Conservation (phyloP, 148 eudicot genomes). For the Camellia sinensis region DNA sequence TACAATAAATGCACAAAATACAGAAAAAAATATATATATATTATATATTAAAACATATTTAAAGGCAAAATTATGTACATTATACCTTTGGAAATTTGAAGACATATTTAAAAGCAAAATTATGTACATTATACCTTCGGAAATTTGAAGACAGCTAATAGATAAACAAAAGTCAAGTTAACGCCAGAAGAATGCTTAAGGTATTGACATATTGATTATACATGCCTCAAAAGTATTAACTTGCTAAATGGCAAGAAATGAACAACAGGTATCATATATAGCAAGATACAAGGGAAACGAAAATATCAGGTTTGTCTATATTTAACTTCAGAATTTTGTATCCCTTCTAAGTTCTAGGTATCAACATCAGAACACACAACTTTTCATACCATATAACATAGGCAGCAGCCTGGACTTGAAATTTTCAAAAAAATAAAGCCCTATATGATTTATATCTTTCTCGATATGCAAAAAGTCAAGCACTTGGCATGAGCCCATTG, state of each 20-base stretch:
- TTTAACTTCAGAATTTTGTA: not conserved
- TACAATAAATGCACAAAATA: too few species aligned
- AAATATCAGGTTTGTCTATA: not conserved
- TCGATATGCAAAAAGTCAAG: not conserved
- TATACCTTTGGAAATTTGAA: too few species aligned
- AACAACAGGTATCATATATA: too few species aligned
- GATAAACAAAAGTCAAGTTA: too few species aligned
- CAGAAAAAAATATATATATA: too few species aligned
- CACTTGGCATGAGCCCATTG: not conserved
- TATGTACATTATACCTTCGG: too few species aligned
- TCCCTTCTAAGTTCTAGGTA: not conserved
- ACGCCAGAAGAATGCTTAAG: too few species aligned
- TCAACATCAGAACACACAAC: not conserved
- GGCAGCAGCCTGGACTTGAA: not conserved
- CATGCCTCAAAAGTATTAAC: too few species aligned
- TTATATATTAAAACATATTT: too few species aligned
- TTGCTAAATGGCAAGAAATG: too few species aligned
- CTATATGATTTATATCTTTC: not conserved
- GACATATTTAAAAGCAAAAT: too few species aligned
- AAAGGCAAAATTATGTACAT: not conserved
- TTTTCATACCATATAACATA: not conserved
- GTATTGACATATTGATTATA: not conserved
- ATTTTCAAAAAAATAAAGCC: not conserved
- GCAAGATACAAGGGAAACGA: not conserved
- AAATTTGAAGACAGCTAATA: too few species aligned